Evolutionary conservation across 1,139 yeast species (phyloP), one percentile per base, ranked within the genome.

Genomic region (Lodderomyces jiufengensis): DNA sequence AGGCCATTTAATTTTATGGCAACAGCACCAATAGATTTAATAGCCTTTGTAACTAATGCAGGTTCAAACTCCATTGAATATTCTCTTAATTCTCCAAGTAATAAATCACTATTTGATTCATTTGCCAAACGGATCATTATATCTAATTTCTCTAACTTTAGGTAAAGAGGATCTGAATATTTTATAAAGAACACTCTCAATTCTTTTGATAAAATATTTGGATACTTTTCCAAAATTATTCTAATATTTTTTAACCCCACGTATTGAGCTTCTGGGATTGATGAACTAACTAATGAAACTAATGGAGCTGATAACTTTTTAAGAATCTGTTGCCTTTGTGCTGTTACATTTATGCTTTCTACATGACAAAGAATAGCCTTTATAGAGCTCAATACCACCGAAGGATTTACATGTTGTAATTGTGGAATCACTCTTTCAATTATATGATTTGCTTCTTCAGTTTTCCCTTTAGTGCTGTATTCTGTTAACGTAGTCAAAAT

Each of bases 371-470:
- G 59, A 8, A 92, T 79, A 2, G 87, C 87, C 54, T 88, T 87
- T 44, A 94, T 80, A 0, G 97, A 78, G 23, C 90, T 79, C 48
- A 94, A 68, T 3, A 94, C 97, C 24, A 94, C 97, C 3, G 96
- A 84, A 1, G 98, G 95, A 55, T 94, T 94, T 22, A 86, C 97
- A 59, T 94, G 99, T 62, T 94, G 99, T 51, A 94, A 76, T 61
- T 92, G 98, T 6, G 99, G 98, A 5, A 86, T 77, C 7, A 88
- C 90, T 45, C 97, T 73, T 55, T 90, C 97, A 45, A 94, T 77
- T 38, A 94, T 87, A 55, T 86, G 92, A 46, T 76, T 79, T 2
- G 95, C 88, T 52, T 90, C 95, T 18, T 73, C 71, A 1, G 66
- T 55, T 36, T 72, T 76, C 7, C 29, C 31, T 2, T 51, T 46